Conservation (phyloP, 2,329 filamentous ascomycete species). For the Aspergillus unguis region DNA sequence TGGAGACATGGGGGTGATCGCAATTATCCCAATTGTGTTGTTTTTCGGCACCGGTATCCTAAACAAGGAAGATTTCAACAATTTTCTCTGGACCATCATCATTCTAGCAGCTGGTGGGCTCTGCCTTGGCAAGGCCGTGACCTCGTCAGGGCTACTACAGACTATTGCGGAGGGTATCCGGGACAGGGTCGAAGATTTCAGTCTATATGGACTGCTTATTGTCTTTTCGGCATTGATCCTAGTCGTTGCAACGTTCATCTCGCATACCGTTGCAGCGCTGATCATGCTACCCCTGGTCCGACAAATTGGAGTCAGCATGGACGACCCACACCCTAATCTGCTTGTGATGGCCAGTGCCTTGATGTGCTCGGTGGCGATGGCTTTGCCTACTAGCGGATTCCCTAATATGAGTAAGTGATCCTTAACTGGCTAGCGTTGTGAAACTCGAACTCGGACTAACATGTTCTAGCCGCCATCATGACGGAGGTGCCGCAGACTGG, state of each 20-base stretch:
- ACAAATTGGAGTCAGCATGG: conserved; percentile 80
- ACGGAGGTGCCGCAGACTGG: conserved; percentile 92
- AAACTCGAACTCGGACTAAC: conserved; percentile 7
- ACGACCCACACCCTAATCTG: conserved; percentile 86
- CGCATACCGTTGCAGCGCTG: conserved; percentile 90
- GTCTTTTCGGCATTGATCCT: conserved; percentile 82
- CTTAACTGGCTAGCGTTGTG: neutral
- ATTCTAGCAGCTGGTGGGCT: conserved; percentile 93
- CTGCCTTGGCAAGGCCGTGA: conserved; percentile 89
- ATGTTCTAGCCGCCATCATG: conserved; percentile 81
- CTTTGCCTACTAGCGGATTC: conserved; percentile 89
- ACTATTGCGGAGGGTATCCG: conserved; percentile 81
- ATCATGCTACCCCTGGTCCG: conserved; percentile 90
- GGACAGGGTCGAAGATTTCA: conserved; percentile 68
- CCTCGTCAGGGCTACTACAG: conserved; percentile 85
- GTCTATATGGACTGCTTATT: conserved; percentile 79
- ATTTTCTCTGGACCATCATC: conserved; percentile 99
- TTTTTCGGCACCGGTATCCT: conserved; percentile 97
- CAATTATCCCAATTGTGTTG: conserved; percentile 89
- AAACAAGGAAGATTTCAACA: conserved; percentile 99
- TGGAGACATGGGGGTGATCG: conserved; percentile 97
- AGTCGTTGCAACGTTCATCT: conserved; percentile 95
- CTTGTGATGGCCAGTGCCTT: conserved; percentile 92
- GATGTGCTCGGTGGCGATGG: conserved; percentile 99
- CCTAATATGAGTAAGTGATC: conserved; percentile 93